Conservation (phyloP, 805 yeast genomes). For the Blastobotrys terrestris region DNA sequence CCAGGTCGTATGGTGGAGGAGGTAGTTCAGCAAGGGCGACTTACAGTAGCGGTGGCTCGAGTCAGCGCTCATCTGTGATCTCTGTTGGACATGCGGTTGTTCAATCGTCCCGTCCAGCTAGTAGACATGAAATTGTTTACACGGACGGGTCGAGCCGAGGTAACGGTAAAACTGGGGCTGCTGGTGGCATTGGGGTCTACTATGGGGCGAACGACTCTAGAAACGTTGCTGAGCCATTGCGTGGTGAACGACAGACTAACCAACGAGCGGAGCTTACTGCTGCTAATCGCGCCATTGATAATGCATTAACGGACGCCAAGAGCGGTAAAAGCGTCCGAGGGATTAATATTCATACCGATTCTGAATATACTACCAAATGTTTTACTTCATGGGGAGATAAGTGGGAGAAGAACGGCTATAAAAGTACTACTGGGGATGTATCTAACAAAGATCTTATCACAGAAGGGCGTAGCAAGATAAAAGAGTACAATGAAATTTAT, state of each 20-base stretch:
- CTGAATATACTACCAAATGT: conserved; percentile 55
- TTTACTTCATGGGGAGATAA: conserved; percentile 49
- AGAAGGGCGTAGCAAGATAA: conserved; percentile 32
- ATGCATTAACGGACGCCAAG: conserved; percentile 31
- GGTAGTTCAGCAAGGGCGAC: neutral
- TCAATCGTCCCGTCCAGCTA: neutral
- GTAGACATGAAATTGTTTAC: conserved; percentile 35
- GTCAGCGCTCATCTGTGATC: too few relatives aligned
- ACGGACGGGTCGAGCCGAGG: conserved; percentile 75
- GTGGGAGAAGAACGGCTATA: conserved; percentile 58
- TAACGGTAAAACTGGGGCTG: conserved; percentile 43
- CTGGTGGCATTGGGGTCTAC: conserved; percentile 72
- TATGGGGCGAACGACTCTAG: conserved; percentile 51
- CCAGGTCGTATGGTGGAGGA: conserved; percentile 2
- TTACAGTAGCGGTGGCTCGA: neutral
- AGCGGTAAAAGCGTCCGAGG: conserved; percentile 10
- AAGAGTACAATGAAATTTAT: conserved; percentile 29
- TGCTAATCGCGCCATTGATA: conserved; percentile 46
- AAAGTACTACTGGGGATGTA: conserved; percentile 41
- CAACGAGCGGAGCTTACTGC: conserved; percentile 79
- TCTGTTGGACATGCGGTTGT: neutral
- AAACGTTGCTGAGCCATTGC: conserved; percentile 50
- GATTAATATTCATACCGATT: conserved; percentile 54
- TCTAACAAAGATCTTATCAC: conserved; percentile 48
- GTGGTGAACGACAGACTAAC: conserved; percentile 54